phyloP scores from a whole-genome alignment of 805 yeast genomes.

The Danielia oregonensis region DNA sequence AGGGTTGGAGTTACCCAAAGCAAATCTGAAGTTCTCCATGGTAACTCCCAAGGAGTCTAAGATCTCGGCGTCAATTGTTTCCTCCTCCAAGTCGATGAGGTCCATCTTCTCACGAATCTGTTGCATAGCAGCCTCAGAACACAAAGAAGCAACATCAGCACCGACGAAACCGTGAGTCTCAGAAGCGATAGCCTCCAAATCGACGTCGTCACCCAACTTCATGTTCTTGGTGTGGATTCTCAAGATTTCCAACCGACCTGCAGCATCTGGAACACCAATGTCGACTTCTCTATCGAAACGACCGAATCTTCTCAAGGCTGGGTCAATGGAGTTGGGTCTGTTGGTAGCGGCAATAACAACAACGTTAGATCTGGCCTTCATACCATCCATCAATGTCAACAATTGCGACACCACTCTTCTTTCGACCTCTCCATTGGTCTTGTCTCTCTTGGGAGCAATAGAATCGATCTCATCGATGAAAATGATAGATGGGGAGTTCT shows the following conservation, averaged over 20 bases:
- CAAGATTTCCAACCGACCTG: slow-evolving; percentile 94
- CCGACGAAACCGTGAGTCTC: slow-evolving; percentile 99
- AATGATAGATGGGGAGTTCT: slow-evolving; percentile 95
- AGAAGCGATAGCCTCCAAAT: slow-evolving; percentile 89
- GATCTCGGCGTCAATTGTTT: slow-evolving; percentile 95
- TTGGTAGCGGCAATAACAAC: slow-evolving; percentile 98
- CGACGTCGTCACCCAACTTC: slow-evolving; percentile 94
- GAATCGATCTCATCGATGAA: slow-evolving; percentile 99
- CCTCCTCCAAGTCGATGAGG: slow-evolving; percentile 91
- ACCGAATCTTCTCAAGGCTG: slow-evolving; percentile 82
- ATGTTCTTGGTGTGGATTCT: slow-evolving; percentile 98
- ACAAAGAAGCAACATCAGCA: slow-evolving; percentile 95
- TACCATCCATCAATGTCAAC: slow-evolving; percentile 98
- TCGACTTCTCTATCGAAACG: slow-evolving; percentile 85
- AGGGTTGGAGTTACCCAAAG: slow-evolving; percentile 96
- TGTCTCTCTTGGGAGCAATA: slow-evolving; percentile 99
- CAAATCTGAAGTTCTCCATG: slow-evolving; percentile 98
- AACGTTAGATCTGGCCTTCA: slow-evolving; percentile 98
- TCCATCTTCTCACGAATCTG: slow-evolving; percentile 99
- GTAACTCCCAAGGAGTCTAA: slow-evolving; percentile 96
- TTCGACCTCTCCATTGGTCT: slow-evolving; percentile 99
- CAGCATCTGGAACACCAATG: slow-evolving; percentile 94
- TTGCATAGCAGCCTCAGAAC: slow-evolving; percentile 99
- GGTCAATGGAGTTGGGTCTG: slow-evolving; percentile 82
- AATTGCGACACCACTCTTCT: slow-evolving; percentile 98